A percentile compares a stretch with the other conserved stretches of the same genome.
phyloP scores from a whole-genome alignment of 202 grass and related monocot species.

The Setaria viridis region DNA sequence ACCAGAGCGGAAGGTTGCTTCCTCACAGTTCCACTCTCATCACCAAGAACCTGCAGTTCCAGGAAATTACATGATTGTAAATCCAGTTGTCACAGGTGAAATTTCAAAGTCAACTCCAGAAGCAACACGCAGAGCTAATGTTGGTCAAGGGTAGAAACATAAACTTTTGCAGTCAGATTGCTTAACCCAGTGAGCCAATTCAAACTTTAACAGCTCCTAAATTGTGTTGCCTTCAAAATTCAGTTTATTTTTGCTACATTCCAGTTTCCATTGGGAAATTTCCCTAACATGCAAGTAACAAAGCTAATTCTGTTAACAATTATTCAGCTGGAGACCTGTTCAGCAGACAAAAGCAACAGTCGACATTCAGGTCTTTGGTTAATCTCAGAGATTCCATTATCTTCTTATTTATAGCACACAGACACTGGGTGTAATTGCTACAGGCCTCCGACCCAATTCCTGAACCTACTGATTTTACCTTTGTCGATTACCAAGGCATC shows the following conservation, averaged over 20 bases:
- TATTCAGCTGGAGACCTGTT: background rate
- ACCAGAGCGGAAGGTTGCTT: slow-evolving; percentile 49
- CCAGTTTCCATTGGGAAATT: background rate
- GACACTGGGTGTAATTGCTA: slow-evolving; percentile 6
- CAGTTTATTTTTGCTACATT: background rate
- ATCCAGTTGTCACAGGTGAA: background rate
- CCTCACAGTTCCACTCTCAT: slow-evolving; percentile 51
- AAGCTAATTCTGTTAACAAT: background rate
- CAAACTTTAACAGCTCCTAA: background rate
- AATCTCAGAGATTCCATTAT: background rate
- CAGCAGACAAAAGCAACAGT: background rate
- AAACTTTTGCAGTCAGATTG: background rate
- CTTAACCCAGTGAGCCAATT: background rate
- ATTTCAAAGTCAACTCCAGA: slow-evolving; percentile 7
- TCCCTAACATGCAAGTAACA: background rate
- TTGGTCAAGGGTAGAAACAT: slow-evolving; percentile 12
- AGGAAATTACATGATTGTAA: background rate
- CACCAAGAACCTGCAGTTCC: slow-evolving; percentile 63
- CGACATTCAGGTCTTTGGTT: background rate
- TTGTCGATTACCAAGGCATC: slow-evolving; percentile 5
- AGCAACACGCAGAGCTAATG: background rate
- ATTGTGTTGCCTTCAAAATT: background rate
- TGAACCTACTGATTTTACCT: slow-evolving; percentile 19
- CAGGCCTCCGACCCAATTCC: background rate
- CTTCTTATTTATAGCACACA: background rate